Evolutionary conservation across 805 yeast genomes (phyloP).

Genomic region (Candida odintsovae): DNA sequence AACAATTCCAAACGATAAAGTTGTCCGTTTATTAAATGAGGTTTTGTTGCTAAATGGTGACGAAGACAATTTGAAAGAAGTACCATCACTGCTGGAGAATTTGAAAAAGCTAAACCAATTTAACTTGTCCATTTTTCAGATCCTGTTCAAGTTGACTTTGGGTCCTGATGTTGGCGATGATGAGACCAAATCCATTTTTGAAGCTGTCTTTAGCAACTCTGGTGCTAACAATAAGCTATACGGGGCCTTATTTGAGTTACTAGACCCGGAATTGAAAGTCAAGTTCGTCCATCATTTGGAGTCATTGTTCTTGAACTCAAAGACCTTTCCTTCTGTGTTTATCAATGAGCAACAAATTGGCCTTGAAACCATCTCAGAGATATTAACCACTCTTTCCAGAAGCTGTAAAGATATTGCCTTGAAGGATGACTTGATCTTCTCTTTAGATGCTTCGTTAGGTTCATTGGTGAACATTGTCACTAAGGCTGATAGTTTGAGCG

Average conservation of each 20-base stretch:
- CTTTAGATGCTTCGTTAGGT: constrained; percentile 35
- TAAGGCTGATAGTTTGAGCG: constrained; percentile 12
- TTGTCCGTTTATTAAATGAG: constrained; percentile 8
- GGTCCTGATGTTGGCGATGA: constrained; percentile 6
- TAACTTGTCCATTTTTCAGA: constrained; percentile 37
- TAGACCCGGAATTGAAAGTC: constrained; percentile 28
- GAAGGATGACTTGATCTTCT: constrained; percentile 34
- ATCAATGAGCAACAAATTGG: constrained; percentile 10
- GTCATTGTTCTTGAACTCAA: constrained; percentile 35
- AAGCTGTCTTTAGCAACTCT: constrained; percentile 6
- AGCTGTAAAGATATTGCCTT: constrained; percentile 9
- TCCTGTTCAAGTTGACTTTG: constrained; percentile 29
- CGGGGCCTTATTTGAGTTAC: constrained; percentile 34
- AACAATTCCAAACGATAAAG: not conserved
- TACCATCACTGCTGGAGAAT: constrained; percentile 12
- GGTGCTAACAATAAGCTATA: constrained; percentile 13
- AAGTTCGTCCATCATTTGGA: constrained; percentile 33
- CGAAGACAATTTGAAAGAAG: not conserved
- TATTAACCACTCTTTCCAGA: constrained; percentile 16
- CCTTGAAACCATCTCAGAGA: constrained; percentile 11
- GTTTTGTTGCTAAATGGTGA: constrained; percentile 1
- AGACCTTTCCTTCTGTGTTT: constrained; percentile 29
- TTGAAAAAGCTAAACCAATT: constrained; percentile 30
- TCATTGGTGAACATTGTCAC: constrained; percentile 25
- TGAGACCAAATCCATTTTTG: constrained; percentile 9